A percentile compares a stretch with the other conserved stretches of the same genome.
phyloP scores from a whole-genome alignment of 116 monocot genomes.

The Posidonia oceanica region DNA sequence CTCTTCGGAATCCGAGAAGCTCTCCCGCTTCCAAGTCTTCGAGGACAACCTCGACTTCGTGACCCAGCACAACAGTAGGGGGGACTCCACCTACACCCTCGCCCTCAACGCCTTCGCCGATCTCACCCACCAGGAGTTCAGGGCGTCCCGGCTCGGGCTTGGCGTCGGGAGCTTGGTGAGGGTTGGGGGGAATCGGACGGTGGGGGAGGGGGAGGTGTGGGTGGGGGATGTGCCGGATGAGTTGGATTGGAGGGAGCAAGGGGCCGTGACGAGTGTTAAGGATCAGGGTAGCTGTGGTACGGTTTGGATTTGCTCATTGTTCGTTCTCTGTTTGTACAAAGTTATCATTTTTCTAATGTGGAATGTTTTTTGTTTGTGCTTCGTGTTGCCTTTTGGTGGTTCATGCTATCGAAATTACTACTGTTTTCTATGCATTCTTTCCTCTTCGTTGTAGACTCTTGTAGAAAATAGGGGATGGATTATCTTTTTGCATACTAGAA shows the following conservation, averaged over 20 bases:
- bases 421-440: too few species aligned
- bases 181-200: constrained; percentile 2
- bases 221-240: constrained; percentile 35
- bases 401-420: too few species aligned
- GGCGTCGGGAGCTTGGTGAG: constrained; percentile 2
- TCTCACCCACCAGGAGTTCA: constrained; percentile 64
- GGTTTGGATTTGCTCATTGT: background rate
- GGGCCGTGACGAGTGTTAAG: constrained; percentile 76
- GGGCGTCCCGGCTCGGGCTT: constrained; percentile 44
- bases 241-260: constrained; percentile 83
- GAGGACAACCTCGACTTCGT: constrained; percentile 73
- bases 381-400: too few species aligned
- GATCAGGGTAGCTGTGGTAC: constrained; percentile 90
- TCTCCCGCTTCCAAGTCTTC: constrained; percentile 46
- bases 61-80: constrained; percentile 40
- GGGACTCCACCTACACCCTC: constrained; percentile 31
- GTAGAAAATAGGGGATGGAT: too few species aligned
- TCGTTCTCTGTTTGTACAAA: background rate
- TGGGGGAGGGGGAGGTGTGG: background rate
- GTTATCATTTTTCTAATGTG: background rate
- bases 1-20: constrained; percentile 59
- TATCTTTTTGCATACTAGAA: too few species aligned
- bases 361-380: background rate
- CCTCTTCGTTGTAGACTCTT: too few species aligned
- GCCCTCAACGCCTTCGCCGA: constrained; percentile 81